Conservation (phyloP, 163 green algal genomes). For the Scenedesmus sp. region DNA sequence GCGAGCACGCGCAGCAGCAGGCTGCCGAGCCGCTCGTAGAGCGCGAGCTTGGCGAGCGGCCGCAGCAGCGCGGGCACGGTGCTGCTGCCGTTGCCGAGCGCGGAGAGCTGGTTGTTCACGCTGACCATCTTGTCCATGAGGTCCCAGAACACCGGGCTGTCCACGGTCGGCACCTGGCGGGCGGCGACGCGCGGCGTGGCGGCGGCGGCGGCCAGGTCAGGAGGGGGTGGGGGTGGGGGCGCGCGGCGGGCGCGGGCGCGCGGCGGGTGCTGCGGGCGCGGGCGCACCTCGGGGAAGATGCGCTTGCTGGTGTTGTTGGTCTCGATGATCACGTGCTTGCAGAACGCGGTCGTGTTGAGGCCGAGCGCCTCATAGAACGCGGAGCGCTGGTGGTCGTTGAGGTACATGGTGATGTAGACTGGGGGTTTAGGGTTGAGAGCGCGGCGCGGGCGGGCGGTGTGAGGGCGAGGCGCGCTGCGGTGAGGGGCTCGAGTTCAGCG, state of each 20-base stretch:
- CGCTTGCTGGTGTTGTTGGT: constrained; percentile 97
- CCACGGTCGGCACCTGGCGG: constrained; percentile 75
- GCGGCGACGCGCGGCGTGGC: too few species aligned
- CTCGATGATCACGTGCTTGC: constrained; percentile 99
- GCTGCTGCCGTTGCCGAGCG: constrained; percentile 28
- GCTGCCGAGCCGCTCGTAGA: constrained; percentile 30
- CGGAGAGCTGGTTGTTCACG: constrained; percentile 33
- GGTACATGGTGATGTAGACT: constrained; percentile 99
- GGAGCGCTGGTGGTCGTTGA: constrained; percentile 94
- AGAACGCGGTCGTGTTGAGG: constrained; percentile 96
- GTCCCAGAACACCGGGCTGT: constrained; percentile 85
- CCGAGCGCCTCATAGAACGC: constrained; percentile 95
- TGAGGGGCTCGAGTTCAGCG: constrained; percentile 99
- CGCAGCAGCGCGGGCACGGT: constrained; percentile 24
- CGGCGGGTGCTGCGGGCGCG: too few species aligned
- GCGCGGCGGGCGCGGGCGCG: too few species aligned
- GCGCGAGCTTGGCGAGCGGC: constrained; percentile 17
- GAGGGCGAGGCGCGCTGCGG: constrained; percentile 99
- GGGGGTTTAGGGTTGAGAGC: too few species aligned
- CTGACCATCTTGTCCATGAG: constrained; percentile 69
- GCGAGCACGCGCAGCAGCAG: constrained; percentile 36
- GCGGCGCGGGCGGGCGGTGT: constrained; percentile 67
- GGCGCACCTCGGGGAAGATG: constrained; percentile 91
- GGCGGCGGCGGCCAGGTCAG: too few species aligned
- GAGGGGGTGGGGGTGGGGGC: too few species aligned